Conservation (phyloP, 257 asterid genomes). For the Solanum chilense region DNA sequence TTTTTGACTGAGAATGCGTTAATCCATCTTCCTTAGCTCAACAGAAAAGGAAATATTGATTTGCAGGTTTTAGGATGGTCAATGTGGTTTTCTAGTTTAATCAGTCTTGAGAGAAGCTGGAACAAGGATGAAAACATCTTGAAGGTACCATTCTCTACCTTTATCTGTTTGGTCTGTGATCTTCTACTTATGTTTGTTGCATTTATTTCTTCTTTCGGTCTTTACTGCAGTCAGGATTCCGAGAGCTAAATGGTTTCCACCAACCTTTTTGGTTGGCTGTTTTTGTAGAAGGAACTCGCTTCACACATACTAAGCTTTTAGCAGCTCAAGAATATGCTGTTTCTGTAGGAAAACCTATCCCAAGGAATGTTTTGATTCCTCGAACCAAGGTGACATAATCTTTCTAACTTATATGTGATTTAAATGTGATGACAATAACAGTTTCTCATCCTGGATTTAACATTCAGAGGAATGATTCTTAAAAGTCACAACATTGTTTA, state of each 20-base stretch:
- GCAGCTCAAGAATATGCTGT: slow-evolving; percentile 65
- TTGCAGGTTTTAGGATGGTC: slow-evolving; percentile 80
- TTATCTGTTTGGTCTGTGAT: neutral
- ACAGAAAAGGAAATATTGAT: neutral
- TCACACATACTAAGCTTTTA: slow-evolving; percentile 53
- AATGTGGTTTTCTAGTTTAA: slow-evolving; percentile 67
- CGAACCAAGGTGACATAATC: slow-evolving; percentile 54
- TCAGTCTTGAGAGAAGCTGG: slow-evolving; percentile 68
- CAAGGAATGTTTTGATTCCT: slow-evolving; percentile 66
- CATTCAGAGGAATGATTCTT: neutral
- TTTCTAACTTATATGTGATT: neutral
- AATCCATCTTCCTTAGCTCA: neutral
- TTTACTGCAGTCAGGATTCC: slow-evolving; percentile 51
- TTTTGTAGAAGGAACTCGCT: slow-evolving; percentile 81
- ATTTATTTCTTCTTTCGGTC: slow-evolving; percentile 8
- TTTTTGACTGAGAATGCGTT: neutral
- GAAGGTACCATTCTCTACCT: slow-evolving; percentile 28
- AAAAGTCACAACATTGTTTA: neutral
- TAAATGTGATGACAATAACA: neutral
- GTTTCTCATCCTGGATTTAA: neutral
- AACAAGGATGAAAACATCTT: slow-evolving; percentile 55
- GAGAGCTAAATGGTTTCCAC: slow-evolving; percentile 40
- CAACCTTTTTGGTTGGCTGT: slow-evolving; percentile 70
- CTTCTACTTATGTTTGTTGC: neutral
- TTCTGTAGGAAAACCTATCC: slow-evolving; percentile 53